These are phyloP conservation scores for Torulaspora pretoriensis DNA, from an alignment of 1,139 yeast genomes.

Conservation along the genomic window DNA sequence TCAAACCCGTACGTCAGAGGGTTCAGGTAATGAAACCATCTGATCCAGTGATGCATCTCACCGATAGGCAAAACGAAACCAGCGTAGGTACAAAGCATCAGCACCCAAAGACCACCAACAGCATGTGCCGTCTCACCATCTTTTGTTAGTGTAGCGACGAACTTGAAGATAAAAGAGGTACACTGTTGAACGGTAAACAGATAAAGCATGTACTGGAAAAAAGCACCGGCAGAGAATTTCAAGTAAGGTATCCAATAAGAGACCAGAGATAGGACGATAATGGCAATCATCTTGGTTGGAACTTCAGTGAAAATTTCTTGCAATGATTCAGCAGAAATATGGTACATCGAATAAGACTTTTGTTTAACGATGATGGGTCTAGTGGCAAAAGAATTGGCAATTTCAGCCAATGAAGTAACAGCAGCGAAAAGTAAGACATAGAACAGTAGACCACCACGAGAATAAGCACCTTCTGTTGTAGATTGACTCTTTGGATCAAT, in stretches of 20 bases:
- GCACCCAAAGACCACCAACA: constrained; percentile 52
- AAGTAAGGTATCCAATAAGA: constrained; percentile 57
- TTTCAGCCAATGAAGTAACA: constrained; percentile 55
- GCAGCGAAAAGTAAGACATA: constrained; percentile 56
- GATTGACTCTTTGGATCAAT: constrained; percentile 38
- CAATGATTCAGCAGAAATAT: constrained; percentile 63
- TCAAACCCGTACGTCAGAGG: constrained; percentile 58
- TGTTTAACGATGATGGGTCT: constrained; percentile 62
- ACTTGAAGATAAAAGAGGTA: constrained; percentile 57
- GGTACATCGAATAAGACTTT: constrained; percentile 58
- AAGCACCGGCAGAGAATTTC: constrained; percentile 56
- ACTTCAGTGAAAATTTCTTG: constrained; percentile 56
- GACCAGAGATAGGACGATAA: constrained; percentile 45
- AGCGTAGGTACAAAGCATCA: constrained; percentile 52
- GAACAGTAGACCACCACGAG: constrained; percentile 55
- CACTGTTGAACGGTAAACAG: constrained; percentile 46
- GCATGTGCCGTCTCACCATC: constrained; percentile 60
- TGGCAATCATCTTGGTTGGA: constrained; percentile 49
- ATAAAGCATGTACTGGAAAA: constrained; percentile 52
- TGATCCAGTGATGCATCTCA: constrained; percentile 59
- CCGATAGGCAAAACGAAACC: constrained; percentile 59
- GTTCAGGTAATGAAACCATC: constrained; percentile 57
- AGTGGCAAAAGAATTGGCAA: constrained; percentile 51
- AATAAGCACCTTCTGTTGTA: constrained; percentile 50
- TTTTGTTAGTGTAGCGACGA: constrained; percentile 54